These are phyloP conservation scores for Fomitopsis serialis DNA, from an alignment of 768 basidiomycete species.

Conservation along the genomic window DNA sequence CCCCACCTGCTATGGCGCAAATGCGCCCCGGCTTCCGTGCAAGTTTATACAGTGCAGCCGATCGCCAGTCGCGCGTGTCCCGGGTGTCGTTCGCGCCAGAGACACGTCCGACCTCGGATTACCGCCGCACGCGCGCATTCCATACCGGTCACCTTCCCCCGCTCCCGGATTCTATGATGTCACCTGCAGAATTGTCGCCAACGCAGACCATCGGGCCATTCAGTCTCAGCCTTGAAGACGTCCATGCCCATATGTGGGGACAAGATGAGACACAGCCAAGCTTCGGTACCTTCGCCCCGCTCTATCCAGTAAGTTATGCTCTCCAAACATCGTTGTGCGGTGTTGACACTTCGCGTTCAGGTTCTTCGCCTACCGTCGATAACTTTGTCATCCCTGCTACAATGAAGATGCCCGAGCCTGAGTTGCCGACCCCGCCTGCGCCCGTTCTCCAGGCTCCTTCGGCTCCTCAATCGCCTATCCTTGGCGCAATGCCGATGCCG, in stretches of 20 bases:
- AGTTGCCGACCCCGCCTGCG: conserved; percentile 29
- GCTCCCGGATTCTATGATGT: conserved; percentile 28
- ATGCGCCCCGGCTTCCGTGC: conserved; percentile 53
- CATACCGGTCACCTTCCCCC: conserved; percentile 37
- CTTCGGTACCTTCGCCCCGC: conserved; percentile 66
- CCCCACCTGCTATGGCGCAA: conserved; percentile 31
- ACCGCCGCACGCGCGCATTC: conserved; percentile 39
- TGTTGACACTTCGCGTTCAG: too few relatives aligned
- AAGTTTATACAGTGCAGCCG: conserved; percentile 28
- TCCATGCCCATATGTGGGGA: conserved; percentile 44
- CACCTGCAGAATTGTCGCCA: conserved; percentile 30
- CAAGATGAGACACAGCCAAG: conserved; percentile 31
- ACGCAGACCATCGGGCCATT: conserved; percentile 38
- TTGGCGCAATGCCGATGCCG: conserved; percentile 35
- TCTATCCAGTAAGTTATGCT: conserved; percentile 46
- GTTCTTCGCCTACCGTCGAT: conserved; percentile 36
- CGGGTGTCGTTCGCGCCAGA: conserved; percentile 71
- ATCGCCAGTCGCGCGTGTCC: conserved; percentile 42
- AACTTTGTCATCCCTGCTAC: conserved; percentile 34
- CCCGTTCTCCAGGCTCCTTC: conserved; percentile 23
- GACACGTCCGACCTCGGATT: conserved; percentile 41
- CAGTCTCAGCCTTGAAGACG: conserved; percentile 54
- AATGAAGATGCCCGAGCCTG: conserved; percentile 7
- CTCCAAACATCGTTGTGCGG: too few relatives aligned
- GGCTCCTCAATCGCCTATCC: conserved; percentile 29